Evolutionary conservation across 257 asterid genomes (phyloP), one percentile per base, ranked within the genome.

Genomic region (Solanum rostratum): DNA sequence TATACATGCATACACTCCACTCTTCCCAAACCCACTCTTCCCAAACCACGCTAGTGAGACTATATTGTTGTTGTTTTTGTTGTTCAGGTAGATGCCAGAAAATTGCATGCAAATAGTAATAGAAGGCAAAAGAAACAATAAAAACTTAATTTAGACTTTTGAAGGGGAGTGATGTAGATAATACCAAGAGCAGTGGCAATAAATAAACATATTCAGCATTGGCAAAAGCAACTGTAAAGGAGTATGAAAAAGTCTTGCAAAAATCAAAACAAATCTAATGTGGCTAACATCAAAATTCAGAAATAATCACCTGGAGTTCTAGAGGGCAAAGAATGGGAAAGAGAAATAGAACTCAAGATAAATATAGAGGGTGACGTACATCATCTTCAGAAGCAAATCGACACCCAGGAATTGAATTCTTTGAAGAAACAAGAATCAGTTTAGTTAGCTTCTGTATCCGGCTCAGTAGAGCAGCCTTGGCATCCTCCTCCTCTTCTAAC

Each of bases 401-500:
- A 80, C 91, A 92, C 88, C 91, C 97, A 30, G 98, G 97, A 74
- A 92, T 89, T 22, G 94, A 87, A 87, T 91, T 93, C 90, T 97
- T 97, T 41, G 99, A 95, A 73, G 99, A 97, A 87, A 97, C 99
- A 22, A 97, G 99, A 84, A 97, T 97, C 85, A 97, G 92, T 88
- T 97, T 97, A 45, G 99, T 95, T 80, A 97, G 95, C 92, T 98
- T 92, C 89, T 97, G 99, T 89, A 97, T 97, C 86, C 99, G 93
- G 93, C 99, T 97, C 97, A 97, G 91, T 63, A 97, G 83, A 90
- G 99, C 99, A 45, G 94, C 93, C 92, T 97, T 97, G 80, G 98
- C 99, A 79, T 97, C 99, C 88, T 97, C 99, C 84, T 97, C 99
- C 92, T 97, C 99, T 92, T 97, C 99, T 91, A 97, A 90, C 86